Percentiles rank a stretch among this genome's conserved stretches.
Evolutionary conservation across 768 basidiomycete species (phyloP).

Genomic region (Mycena vulgaris): DNA sequence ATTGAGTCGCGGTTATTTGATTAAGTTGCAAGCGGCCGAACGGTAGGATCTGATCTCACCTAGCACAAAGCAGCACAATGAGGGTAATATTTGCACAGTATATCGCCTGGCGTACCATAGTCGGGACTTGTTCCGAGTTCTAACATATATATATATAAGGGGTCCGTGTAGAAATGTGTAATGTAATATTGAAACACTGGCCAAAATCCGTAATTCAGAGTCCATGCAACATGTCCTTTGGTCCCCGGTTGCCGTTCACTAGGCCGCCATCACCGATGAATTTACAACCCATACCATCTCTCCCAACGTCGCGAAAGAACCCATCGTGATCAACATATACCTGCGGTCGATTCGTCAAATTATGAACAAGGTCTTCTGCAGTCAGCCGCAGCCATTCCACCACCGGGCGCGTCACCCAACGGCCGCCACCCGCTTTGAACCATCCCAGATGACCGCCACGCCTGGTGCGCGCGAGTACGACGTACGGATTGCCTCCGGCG

Average conservation of each 20-base stretch:
- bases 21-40: no score
- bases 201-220: no score
- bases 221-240: slow-evolving; percentile 1
- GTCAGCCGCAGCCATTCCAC: slow-evolving; percentile 3
- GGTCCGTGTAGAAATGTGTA: no score
- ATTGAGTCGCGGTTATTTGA: no score
- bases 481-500: background rate
- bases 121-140: no score
- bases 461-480: slow-evolving; percentile 10
- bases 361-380: slow-evolving; percentile 2
- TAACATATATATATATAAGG: no score
- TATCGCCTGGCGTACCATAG: no score
- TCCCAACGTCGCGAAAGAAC: background rate
- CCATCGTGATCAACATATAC: slow-evolving; percentile 6
- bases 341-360: background rate
- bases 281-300: slow-evolving; percentile 15
- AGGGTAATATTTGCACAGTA: no score
- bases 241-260: slow-evolving; percentile 7
- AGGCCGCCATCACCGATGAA: slow-evolving; percentile 3
- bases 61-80: no score
- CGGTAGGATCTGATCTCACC: no score
- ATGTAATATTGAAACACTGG: no score
- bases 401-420: slow-evolving; percentile 16
- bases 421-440: slow-evolving; percentile 15
- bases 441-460: slow-evolving; percentile 14